A percentile compares a stretch with the other conserved stretches of the same genome.
phyloP scores from a whole-genome alignment of 1,284 basidiomycete species.

The Naganishia cerealis region DNA sequence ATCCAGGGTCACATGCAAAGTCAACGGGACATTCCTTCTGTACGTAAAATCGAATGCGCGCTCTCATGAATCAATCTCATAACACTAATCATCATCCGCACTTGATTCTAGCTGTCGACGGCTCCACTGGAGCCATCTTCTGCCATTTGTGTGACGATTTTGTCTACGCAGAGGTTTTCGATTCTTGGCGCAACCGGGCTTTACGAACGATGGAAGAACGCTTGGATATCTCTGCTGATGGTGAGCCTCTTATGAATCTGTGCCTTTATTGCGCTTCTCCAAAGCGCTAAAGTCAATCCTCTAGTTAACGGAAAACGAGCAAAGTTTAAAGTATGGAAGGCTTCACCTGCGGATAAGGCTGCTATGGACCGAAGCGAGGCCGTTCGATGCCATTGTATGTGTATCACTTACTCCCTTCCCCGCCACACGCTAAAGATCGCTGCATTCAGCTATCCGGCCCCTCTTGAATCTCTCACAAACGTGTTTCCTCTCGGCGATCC shows the following conservation, averaged over 20 bases:
- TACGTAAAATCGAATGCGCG: background rate
- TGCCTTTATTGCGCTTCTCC: background rate
- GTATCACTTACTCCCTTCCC: background rate
- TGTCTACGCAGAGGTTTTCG: constrained; percentile 59
- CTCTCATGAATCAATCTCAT: background rate
- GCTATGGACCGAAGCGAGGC: constrained; percentile 38
- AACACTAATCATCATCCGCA: no score
- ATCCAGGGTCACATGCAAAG: constrained; percentile 24
- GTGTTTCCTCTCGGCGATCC: constrained; percentile 88
- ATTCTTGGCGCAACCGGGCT: constrained; percentile 53
- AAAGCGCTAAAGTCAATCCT: no score
- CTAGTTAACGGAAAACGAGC: constrained; percentile 45
- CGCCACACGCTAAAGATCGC: background rate
- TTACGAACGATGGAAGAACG: constrained; percentile 60
- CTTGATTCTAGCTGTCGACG: constrained; percentile 59
- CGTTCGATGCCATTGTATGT: constrained; percentile 39
- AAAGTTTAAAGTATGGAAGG: constrained; percentile 58
- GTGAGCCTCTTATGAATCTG: constrained; percentile 23
- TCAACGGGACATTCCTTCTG: constrained; percentile 26
- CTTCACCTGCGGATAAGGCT: constrained; percentile 44
- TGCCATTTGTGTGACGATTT: constrained; percentile 65
- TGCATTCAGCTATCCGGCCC: constrained; percentile 69
- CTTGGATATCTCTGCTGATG: constrained; percentile 56
- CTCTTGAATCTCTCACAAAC: constrained; percentile 85
- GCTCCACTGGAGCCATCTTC: constrained; percentile 62